Base-by-base conservation (phyloP, 148 eudicot genomes). In the Camellia granthamiana region DNA sequence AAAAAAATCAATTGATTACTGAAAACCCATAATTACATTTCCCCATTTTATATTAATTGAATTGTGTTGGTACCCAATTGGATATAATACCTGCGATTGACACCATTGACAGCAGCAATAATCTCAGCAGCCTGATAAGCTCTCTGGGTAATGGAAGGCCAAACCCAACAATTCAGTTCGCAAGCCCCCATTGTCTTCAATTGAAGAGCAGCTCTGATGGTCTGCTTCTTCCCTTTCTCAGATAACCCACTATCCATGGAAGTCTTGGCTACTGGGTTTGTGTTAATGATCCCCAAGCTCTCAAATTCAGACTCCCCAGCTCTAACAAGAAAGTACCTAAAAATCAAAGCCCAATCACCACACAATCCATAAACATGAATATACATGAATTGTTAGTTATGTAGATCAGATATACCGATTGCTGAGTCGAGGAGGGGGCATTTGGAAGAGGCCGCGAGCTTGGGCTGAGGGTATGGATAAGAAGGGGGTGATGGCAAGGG, bases 121-220 rank as follows among this genome's bases (percentile, higher is more conserved):
- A 92, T 87, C 83, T 96, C 99, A 77, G 98, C 99, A 89, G 97
- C 90, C 64, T 96, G 99, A 66, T 96, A 96, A 88, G 99, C 93
- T 67, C 99, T 85, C 83, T 96, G 99, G 66, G 99, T 96, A 61
- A 96, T 96, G 10, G 98, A 92, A 91, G 99, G 99, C 99, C 99
- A 96, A 82, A 96, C 92, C 99, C 99, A 96, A 62, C 97, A 96
- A 80, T 86, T 96, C 11, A 84, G 86, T 19, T 91, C 95, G 87
- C 99, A 96, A 73, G 98, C 97, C 73, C 86, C 91, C 89, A 92
- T 84, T 67, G 83, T 79, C 87, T 85, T 87, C 82, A 96, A 78
- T 14, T 79, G 88, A 56, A 93, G 77, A 65, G 97, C 98, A 11
- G 98, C 94, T 75, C 69, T 91, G 44, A 96, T 84, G 2, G 92